phyloP scores from a whole-genome alignment of 148 eudicot species.

The Vaccinium macrocarpon region DNA sequence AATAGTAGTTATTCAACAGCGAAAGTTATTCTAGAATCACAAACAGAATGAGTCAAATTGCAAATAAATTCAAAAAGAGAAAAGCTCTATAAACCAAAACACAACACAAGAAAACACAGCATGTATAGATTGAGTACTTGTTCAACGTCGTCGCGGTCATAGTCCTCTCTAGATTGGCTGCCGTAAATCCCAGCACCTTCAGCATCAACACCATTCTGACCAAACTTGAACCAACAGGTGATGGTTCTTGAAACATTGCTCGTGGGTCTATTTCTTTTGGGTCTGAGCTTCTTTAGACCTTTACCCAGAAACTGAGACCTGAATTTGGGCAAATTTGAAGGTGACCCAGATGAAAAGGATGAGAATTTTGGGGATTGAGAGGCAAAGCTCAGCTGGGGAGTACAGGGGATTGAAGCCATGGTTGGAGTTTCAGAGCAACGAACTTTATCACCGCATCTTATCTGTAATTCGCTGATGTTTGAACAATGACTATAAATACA shows the following conservation, averaged over 20 bases:
- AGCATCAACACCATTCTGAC: conserved; percentile 83
- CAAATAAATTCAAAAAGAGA: not conserved
- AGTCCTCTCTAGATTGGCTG: conserved; percentile 83
- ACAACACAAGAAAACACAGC: not conserved
- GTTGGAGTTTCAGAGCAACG: conserved; percentile 2
- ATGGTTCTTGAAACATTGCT: conserved; percentile 33
- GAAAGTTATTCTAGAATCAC: not conserved
- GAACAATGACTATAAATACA: not conserved
- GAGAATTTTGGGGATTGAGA: conserved; percentile 19
- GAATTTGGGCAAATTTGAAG: not conserved
- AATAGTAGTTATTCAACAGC: not conserved
- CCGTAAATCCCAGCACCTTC: conserved; percentile 90
- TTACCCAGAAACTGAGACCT: conserved; percentile 15
- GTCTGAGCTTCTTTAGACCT: conserved; percentile 11
- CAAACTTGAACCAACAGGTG: conserved; percentile 86
- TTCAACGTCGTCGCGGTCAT: conserved; percentile 89
- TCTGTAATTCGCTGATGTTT: too few relatives aligned
- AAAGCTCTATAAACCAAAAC: not conserved
- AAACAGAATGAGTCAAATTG: not conserved
- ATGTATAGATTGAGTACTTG: conserved; percentile 37
- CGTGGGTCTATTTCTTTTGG: conserved; percentile 18
- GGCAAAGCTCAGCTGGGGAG: conserved; percentile 21
- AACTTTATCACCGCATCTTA: not conserved
- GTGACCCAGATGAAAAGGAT: conserved; percentile 13
- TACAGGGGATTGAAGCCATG: conserved; percentile 38